These are phyloP conservation scores for Roridomyces roridus DNA, from an alignment of 768 basidiomycete genomes.

Conservation along the genomic window DNA sequence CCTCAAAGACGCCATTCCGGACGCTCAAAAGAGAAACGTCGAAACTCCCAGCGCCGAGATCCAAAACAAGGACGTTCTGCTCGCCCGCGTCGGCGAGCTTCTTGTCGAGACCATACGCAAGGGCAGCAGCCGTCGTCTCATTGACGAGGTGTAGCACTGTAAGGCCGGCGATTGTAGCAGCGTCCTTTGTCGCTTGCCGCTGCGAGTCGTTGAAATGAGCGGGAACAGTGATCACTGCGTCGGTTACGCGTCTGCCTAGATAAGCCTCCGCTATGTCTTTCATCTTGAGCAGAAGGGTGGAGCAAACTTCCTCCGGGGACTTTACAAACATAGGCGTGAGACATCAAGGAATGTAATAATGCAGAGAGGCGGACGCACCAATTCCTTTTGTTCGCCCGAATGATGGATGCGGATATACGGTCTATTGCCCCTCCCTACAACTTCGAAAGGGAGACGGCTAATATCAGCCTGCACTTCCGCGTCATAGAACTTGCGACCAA, in stretches of 20 bases:
- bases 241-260: constrained; percentile 1
- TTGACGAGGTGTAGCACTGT: constrained; percentile 77
- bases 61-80: constrained; percentile 6
- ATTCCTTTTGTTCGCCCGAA: constrained; percentile 61
- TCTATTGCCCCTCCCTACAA: constrained; percentile 51
- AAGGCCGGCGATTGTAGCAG: constrained; percentile 52
- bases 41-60: constrained; percentile 42
- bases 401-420: constrained; percentile 59
- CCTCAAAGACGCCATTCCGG: constrained; percentile 73
- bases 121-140: constrained; percentile 85
- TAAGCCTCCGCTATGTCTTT: constrained; percentile 12
- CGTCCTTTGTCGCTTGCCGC: constrained; percentile 46
- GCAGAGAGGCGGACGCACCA: constrained; percentile 47
- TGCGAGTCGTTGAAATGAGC: constrained; percentile 7
- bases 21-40: constrained; percentile 73
- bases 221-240: constrained; percentile 4
- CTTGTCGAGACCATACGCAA: constrained; percentile 80
- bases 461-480: constrained; percentile 53
- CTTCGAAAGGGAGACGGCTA: constrained; percentile 57
- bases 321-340: not conserved
- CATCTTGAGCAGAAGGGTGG: constrained; percentile 11
- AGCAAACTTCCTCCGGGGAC: constrained; percentile 9
- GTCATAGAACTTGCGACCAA: constrained; percentile 56
- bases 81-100: constrained; percentile 34
- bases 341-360: constrained; percentile 1